These are phyloP conservation scores for Monascus ruber DNA, from an alignment of 2,329 filamentous ascomycete genomes.

Conservation along the genomic window DNA sequence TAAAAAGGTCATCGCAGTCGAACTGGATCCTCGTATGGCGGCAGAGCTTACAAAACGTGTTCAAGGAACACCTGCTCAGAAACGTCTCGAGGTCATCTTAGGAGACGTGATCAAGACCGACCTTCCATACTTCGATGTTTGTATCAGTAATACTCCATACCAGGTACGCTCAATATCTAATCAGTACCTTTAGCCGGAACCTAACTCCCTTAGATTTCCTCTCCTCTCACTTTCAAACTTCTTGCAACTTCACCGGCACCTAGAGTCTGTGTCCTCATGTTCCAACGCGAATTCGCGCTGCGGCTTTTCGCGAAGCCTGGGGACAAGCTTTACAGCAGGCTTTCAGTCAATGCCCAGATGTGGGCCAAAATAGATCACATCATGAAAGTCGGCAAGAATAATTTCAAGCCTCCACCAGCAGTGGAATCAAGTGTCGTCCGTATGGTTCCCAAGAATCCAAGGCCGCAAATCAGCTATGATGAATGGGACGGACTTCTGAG, in stretches of 20 bases:
- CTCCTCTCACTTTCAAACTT: constrained; percentile 82
- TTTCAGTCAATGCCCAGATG: constrained; percentile 89
- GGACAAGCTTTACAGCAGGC: constrained; percentile 79
- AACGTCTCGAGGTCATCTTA: constrained; percentile 74
- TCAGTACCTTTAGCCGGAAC: neutral
- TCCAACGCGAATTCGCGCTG: constrained; percentile 74
- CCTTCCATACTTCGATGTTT: constrained; percentile 68
- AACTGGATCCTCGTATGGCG: constrained; percentile 93
- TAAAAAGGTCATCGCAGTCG: constrained; percentile 73
- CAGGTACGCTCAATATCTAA: constrained; percentile 35
- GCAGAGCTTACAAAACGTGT: constrained; percentile 90
- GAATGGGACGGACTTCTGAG: constrained; percentile 88
- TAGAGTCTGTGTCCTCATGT: constrained; percentile 81
- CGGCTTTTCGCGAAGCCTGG: constrained; percentile 78
- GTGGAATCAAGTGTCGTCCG: constrained; percentile 87
- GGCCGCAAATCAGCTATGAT: constrained; percentile 81
- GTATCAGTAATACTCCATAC: constrained; percentile 67
- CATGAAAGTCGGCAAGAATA: constrained; percentile 91
- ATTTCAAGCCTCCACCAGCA: constrained; percentile 88
- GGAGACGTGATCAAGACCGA: constrained; percentile 91
- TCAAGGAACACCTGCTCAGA: constrained; percentile 74
- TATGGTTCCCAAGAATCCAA: constrained; percentile 74
- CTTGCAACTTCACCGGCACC: constrained; percentile 72
- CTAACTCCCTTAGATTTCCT: constrained; percentile 56
- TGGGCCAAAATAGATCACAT: constrained; percentile 62